Base-by-base conservation (phyloP, 1,284 basidiomycete genomes). In the Acaromyces ingoldii region DNA sequence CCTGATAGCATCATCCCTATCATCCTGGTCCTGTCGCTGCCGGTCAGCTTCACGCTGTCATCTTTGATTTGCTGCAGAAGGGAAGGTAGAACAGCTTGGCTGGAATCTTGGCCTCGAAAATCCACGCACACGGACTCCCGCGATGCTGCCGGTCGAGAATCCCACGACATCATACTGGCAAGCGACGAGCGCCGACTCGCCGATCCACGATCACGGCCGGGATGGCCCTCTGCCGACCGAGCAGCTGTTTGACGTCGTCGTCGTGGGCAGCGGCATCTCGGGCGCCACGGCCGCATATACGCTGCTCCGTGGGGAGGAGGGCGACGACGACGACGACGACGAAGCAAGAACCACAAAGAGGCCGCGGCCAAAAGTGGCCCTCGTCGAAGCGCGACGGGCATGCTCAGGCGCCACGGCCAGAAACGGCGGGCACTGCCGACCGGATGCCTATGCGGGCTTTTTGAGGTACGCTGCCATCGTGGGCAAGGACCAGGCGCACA, bases 221-320 rank as follows among this genome's bases (percentile, higher is more conserved):
- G 15, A 7, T 4, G 24, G n/a, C 2, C 21, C 11, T 2, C 28
- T 51, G 10, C 22, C 41, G 22, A n/a, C n/a, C 15, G 4, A 25
- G 19, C 17, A 51, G 6, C 13, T 9, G 19, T 3, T 29, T 4
- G 64, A 66, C 45, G 60, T 72, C 10, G 36, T 72, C 56, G 62
- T 73, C 52, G 54, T 73, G 43, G 70, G 70, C 36, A 67, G 70
- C 34, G 70, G 70, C 54, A 62, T 73, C 59, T 71, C 68, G 17
- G 71, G 71, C 48, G 69, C 72, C 60, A 73, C 72, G 50, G 67
- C 68, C 40, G 65, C 64, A 19, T 74, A 74, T 54, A 28, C 17
- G 25, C 17, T 50, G 25, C 41, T 43, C 9, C 11, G 15, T 4
- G 38, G 38, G 5, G 38, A 40, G 22, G 38, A 19, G 6, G n/a